Evolutionary conservation across 2,329 filamentous ascomycete genomes (phyloP), one percentile per base, ranked within the genome.

Genomic region (Clonostachys rosea): DNA sequence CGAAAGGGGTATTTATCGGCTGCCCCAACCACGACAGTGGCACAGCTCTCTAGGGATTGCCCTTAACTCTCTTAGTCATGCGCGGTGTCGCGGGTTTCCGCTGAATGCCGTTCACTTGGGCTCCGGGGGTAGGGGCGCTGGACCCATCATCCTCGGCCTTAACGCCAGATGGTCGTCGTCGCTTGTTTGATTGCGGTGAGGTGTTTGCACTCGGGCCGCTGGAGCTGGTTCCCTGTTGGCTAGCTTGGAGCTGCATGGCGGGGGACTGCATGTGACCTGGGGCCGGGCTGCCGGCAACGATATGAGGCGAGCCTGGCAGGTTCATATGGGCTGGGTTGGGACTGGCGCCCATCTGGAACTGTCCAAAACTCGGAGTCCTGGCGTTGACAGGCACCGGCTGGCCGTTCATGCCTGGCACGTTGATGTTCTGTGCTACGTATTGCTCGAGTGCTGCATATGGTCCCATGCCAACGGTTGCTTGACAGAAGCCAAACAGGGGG

Each of bases 191-290:
- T 20, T 77, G 74, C 37, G 81, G 81, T 34, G 79, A 83, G 6
- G 83, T 86, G 64, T 85, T 86, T 48, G 83, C 81, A 58, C 81
- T 86, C 7, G 81, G 81, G 2, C 81, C 83, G 59, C 79, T 82
- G 10, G 82, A 85, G 60, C 70, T 81, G 34, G 82, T 84, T 37
- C 83, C 83, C 59, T 86, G 83, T 60, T 86, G 83, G 59, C 82
- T 86, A 52, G 81, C 79, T 60, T 86, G 82, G 50, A 82, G 68
- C 60, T 83, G 79, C 83, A 86, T 86, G 51, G 73, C 73, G 18
- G 82, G 82, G 45, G 81, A 79, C 61, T 83, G 79, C 74, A 84
- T 83, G 45, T 77, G 72, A 14, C 77, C 80, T 13, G 78, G 75
- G 16, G 79, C 81, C 9, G 83, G 83, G 59, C 80, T 84, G 46